A percentile compares a stretch with the other conserved stretches of the same genome.
Evolutionary conservation across 331 rosid species (phyloP).

Genomic region (Telfairia occidentalis): DNA sequence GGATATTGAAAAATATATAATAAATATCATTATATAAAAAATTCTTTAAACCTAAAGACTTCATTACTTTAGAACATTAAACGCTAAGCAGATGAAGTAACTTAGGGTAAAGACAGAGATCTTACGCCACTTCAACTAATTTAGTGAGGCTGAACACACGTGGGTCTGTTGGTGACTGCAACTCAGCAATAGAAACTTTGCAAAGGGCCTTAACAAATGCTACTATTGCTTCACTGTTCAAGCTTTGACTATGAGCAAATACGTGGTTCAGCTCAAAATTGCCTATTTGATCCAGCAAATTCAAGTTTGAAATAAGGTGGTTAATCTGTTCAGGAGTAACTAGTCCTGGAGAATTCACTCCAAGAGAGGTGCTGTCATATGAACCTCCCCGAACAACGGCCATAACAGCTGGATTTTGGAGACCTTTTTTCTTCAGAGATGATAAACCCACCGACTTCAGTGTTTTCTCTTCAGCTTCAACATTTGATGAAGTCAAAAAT

Average conservation of each 20-base stretch:
- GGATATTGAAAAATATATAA: neutral
- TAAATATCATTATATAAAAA: neutral
- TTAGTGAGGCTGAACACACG: slow-evolving; percentile 99
- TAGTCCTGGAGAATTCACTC: slow-evolving; percentile 59
- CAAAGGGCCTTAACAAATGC: slow-evolving; percentile 93
- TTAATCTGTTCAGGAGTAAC: slow-evolving; percentile 86
- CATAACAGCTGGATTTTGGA: slow-evolving; percentile 85
- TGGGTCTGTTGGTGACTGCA: slow-evolving; percentile 99
- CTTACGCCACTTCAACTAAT: slow-evolving; percentile 96
- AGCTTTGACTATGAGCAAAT: slow-evolving; percentile 95
- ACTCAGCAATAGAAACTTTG: slow-evolving; percentile 83
- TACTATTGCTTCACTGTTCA: slow-evolving; percentile 96
- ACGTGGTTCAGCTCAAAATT: slow-evolving; percentile 95
- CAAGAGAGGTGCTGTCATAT: slow-evolving; percentile 76
- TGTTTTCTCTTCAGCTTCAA: slow-evolving; percentile 62
- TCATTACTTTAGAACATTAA: neutral
- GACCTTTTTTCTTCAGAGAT: slow-evolving; percentile 62
- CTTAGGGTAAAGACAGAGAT: slow-evolving; percentile 5
- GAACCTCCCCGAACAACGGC: slow-evolving; percentile 99
- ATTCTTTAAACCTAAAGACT: neutral
- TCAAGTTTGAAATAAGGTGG: slow-evolving; percentile 74
- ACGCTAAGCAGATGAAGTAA: neutral
- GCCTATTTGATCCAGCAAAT: slow-evolving; percentile 94
- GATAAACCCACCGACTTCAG: slow-evolving; percentile 50
- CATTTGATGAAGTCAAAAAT: slow-evolving; percentile 54